Evolutionary conservation across 1,139 yeast species (phyloP), one percentile per base, ranked within the genome.

Genomic region (Wickerhamomyces sp.): DNA sequence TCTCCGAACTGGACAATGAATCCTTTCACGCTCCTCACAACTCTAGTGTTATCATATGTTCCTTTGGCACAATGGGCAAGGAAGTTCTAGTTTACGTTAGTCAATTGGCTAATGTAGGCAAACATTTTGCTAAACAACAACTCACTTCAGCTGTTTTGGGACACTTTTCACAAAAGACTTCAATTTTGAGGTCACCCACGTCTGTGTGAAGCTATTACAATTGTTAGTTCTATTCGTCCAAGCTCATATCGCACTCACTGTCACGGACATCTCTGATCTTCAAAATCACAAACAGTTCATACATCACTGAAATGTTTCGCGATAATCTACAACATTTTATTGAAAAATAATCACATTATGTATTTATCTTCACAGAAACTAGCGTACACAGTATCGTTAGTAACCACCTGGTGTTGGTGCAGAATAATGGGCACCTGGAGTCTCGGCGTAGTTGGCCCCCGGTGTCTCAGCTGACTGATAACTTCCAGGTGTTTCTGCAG

Each of bases 1-100:
- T 74, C 78, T 1, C 78, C 78, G 48, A 71, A 66, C 43, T 74
- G 78, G 2, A 68, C 64, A 47, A 73, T 71, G 50, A 73, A 72
- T 1, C 63, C 64, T 28, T 70, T 68, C 33, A 72, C 64, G 41
- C 63, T 66, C 36, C 78, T 55, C 43, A 72, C 64, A 10, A 74
- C 60, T 38, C 59, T 60, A 15, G 71, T 65, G 17, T 59, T 51
- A 38, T 61, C 51, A 48, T 72, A 74, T 3, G 68, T 59, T 4
- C 76, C 78, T 26, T 54, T 52, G 1, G 76, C 80, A 47, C 76
- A 69, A 45, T 68, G 75, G 3, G 74, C 74, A 8, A 74, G 54
- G 43, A 68, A 68, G 52, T 68, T 68, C 61, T 66, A 24, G 3
- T 0, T 10, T 14, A 6, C 13, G 28, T 22, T 31, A 31, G 34